These are phyloP conservation scores for Thermomyces lanuginosus DNA, from an alignment of 2,329 filamentous ascomycete genomes.

Conservation along the genomic window DNA sequence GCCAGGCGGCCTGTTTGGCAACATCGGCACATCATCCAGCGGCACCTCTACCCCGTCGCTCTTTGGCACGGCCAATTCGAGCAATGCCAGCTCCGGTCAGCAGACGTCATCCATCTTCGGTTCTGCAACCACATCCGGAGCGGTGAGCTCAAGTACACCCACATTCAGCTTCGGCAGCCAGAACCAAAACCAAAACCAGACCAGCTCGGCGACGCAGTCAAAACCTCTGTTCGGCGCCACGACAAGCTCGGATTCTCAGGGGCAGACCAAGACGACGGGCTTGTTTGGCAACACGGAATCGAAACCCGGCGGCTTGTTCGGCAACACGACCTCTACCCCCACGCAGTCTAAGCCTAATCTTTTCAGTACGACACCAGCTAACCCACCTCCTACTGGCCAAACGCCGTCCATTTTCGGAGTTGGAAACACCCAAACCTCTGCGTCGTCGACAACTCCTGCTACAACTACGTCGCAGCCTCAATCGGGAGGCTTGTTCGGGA, in stretches of 20 bases:
- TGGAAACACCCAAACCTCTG: constrained; percentile 13
- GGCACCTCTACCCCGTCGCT: constrained; percentile 18
- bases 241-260: constrained; percentile 22
- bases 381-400: constrained; percentile 27
- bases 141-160: constrained; percentile 10
- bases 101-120: constrained; percentile 15
- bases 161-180: constrained; percentile 21
- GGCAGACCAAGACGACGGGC: constrained; percentile 11
- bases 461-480: constrained; percentile 14
- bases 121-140: constrained; percentile 7
- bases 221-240: constrained; percentile 15
- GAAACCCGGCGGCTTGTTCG: constrained; percentile 17
- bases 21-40: constrained; percentile 19
- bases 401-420: constrained; percentile 14
- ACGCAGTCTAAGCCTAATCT: constrained; percentile 17
- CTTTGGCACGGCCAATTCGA: constrained; percentile 17
- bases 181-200: constrained; percentile 8
- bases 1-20: constrained; percentile 29
- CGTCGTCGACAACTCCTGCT: constrained; percentile 10
- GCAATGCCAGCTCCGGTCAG: constrained; percentile 10
- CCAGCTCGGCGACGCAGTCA: constrained; percentile 12
- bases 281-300: constrained; percentile 19
- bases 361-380: constrained; percentile 30
- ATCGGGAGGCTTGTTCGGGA: too few relatives aligned
- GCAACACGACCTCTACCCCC: constrained; percentile 22